These are phyloP conservation scores for Penicillium sp. DNA, from an alignment of 2,329 filamentous ascomycete genomes.

Conservation along the genomic window DNA sequence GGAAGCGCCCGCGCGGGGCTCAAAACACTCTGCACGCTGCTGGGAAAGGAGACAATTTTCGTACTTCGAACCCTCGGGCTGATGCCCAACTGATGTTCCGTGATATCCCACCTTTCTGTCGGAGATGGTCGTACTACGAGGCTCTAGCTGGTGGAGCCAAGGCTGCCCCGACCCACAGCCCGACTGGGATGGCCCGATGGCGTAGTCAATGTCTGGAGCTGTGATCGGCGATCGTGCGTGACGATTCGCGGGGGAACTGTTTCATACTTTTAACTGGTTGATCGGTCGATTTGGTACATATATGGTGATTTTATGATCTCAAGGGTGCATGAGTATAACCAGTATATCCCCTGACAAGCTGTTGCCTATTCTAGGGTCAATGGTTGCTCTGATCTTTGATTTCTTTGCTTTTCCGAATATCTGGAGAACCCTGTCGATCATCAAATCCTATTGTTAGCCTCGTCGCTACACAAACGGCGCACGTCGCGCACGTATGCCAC, in stretches of 20 bases:
- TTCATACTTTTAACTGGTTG: background rate
- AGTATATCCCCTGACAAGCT: conserved; percentile 9
- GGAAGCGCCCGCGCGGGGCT: background rate
- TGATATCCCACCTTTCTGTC: background rate
- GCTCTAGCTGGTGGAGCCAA: conserved; percentile 11
- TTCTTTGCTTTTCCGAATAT: background rate
- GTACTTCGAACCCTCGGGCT: background rate
- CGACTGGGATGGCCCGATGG: background rate
- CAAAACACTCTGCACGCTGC: background rate
- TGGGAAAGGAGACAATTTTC: background rate
- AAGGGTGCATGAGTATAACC: conserved; percentile 8
- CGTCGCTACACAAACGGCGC: background rate
- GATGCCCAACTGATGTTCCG: background rate
- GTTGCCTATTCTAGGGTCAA: background rate
- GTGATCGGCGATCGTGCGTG: conserved; percentile 13
- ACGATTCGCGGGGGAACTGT: conserved; percentile 4
- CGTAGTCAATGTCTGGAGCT: conserved; percentile 8
- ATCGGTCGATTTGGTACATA: conserved; percentile 13
- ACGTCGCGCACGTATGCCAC: background rate
- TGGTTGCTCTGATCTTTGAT: too few species aligned
- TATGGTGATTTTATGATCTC: too few species aligned
- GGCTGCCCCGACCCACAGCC: conserved; percentile 10
- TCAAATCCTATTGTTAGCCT: background rate
- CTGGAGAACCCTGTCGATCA: background rate
- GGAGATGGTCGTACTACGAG: background rate